A percentile compares a stretch with the other conserved stretches of the same genome.
These are phyloP conservation scores for Colletotrichum brevisporum DNA, from an alignment of 2,329 filamentous ascomycete species.

Conservation along the genomic window DNA sequence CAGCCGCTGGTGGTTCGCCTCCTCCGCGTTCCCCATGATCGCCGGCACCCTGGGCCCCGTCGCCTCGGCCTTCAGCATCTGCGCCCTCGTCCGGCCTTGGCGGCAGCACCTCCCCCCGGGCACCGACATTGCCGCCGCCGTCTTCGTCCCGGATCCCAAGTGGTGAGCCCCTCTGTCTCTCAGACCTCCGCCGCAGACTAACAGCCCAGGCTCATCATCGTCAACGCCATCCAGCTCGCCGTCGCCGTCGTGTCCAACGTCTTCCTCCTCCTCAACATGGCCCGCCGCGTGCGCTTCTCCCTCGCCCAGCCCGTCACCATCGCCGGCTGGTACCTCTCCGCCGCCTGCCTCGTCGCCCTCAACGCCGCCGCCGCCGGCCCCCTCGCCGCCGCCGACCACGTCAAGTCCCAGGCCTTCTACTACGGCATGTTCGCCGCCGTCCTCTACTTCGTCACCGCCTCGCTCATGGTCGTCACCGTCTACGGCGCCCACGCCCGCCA, in stretches of 20 bases:
- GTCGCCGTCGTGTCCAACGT: slow-evolving; percentile 85
- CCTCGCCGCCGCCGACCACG: slow-evolving; percentile 65
- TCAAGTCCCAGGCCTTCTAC: slow-evolving; percentile 87
- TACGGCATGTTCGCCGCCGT: slow-evolving; percentile 85
- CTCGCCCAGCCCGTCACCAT: slow-evolving; percentile 89
- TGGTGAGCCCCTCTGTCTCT: slow-evolving; percentile 64
- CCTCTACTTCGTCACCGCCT: slow-evolving; percentile 84
- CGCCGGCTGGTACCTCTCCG: slow-evolving; percentile 79
- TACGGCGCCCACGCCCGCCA: slow-evolving; percentile 78
- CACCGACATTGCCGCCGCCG: slow-evolving; percentile 62
- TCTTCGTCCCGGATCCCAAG: slow-evolving; percentile 74
- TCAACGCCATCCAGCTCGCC: slow-evolving; percentile 84
- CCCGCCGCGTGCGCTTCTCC: slow-evolving; percentile 82
- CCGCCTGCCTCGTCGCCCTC: slow-evolving; percentile 76
- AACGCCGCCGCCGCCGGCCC: slow-evolving; percentile 75
- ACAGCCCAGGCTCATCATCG: slow-evolving; percentile 70
- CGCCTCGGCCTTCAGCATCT: slow-evolving; percentile 90
- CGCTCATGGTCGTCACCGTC: slow-evolving; percentile 84
- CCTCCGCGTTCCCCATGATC: slow-evolving; percentile 80
- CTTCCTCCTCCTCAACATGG: slow-evolving; percentile 90
- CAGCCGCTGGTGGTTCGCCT: slow-evolving; percentile 75
- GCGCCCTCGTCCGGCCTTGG: slow-evolving; percentile 87
- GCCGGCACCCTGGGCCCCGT: slow-evolving; percentile 89
- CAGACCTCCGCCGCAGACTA: not conserved
- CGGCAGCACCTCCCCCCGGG: slow-evolving; percentile 68